Evolutionary conservation across 179 eudicot species (phyloP).

Genomic region (Monotropa hypopitys): DNA sequence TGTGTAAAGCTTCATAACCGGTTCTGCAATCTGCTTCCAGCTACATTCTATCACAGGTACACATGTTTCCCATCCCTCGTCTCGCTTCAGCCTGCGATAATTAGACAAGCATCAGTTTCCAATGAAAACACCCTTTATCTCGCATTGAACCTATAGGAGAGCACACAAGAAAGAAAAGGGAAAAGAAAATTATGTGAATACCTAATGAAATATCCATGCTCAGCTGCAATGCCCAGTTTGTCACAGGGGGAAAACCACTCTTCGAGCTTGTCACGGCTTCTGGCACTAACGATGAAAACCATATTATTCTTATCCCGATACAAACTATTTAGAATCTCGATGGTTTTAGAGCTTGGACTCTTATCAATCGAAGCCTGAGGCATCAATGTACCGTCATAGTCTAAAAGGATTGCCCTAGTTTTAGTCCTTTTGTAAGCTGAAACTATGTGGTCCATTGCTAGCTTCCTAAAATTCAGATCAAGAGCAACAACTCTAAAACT

Average conservation of each 20-base stretch:
- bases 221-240: conserved; percentile 58
- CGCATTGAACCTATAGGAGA: neutral
- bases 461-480: conserved; percentile 50
- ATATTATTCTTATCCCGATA: conserved; percentile 39
- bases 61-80: conserved; percentile 40
- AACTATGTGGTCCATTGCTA: conserved; percentile 45
- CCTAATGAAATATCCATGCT: conserved; percentile 57
- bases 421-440: conserved; percentile 45
- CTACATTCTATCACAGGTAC: conserved; percentile 24
- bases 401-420: conserved; percentile 43
- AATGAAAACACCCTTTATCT: neutral
- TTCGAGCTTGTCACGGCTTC: conserved; percentile 20
- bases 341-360: conserved; percentile 33
- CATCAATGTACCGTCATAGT: conserved; percentile 56
- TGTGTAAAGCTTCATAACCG: conserved; percentile 45
- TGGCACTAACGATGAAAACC: conserved; percentile 47
- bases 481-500: conserved; percentile 44
- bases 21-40: conserved; percentile 58
- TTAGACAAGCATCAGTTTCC: conserved; percentile 2
- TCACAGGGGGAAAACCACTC: conserved; percentile 51
- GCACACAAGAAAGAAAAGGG: neutral
- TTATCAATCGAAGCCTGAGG: conserved; percentile 37
- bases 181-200: neutral
- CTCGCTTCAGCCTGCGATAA: conserved; percentile 25
- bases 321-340: conserved; percentile 29